Percentiles rank a stretch among this genome's conserved stretches.
phyloP scores from a whole-genome alignment of 2,329 filamentous ascomycete species.

The Pseudofabraea citricarpa region DNA sequence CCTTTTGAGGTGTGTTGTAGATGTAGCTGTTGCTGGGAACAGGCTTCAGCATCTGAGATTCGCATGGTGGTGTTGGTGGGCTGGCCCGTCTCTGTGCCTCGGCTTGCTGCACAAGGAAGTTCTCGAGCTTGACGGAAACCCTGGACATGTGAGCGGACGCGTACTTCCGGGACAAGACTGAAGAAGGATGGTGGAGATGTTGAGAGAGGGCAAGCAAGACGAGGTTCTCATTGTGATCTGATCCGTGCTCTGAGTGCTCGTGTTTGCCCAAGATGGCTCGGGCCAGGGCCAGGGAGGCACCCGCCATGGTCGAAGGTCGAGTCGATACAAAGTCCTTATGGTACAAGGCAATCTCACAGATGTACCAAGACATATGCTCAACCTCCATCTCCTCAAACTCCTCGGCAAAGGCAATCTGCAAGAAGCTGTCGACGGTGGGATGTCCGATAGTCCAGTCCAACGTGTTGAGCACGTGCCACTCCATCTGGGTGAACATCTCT shows the following conservation, averaged over 20 bases:
- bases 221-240: conserved; percentile 68
- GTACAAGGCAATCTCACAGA: conserved; percentile 92
- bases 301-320: conserved; percentile 84
- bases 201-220: conserved; percentile 50
- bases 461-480: conserved; percentile 98
- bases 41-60: conserved; percentile 44
- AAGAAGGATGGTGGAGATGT: conserved; percentile 61
- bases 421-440: conserved; percentile 91
- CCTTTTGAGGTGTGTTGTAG: conserved; percentile 77
- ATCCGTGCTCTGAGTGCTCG: conserved; percentile 69
- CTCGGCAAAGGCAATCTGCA: conserved; percentile 81
- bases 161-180: conserved; percentile 65
- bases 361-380: conserved; percentile 91
- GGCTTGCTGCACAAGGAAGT: conserved; percentile 61
- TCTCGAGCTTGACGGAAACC: conserved; percentile 59
- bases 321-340: conserved; percentile 96
- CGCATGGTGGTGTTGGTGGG: conserved; percentile 56
- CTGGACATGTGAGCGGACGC: conserved; percentile 59
- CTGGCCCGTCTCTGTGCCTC: conserved; percentile 50
- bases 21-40: conserved; percentile 43
- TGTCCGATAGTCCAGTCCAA: conserved; percentile 95
- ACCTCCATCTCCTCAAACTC: conserved; percentile 74
- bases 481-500: conserved; percentile 99
- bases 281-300: conserved; percentile 79
- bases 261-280: conserved; percentile 79